Conservation (phyloP, 805 yeast species). For the Saturnispora sekii region DNA sequence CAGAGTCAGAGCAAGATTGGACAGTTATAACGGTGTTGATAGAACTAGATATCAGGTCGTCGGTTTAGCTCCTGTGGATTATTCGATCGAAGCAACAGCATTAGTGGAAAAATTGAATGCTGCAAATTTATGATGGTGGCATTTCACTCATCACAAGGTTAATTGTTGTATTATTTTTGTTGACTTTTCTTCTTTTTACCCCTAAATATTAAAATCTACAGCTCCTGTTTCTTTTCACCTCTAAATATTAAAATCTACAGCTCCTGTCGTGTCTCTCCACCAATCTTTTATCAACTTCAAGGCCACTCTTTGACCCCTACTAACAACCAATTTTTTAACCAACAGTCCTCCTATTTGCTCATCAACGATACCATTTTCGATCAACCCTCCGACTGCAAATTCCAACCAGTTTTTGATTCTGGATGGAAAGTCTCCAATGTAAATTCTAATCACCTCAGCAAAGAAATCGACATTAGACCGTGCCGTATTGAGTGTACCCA, state of each 20-base stretch:
- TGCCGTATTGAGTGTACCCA: conserved; percentile 38
- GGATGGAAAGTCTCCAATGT: conserved; percentile 3
- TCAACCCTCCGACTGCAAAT: background rate
- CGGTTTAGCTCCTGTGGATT: conserved; percentile 44
- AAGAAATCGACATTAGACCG: conserved; percentile 54
- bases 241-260: conserved; percentile 31
- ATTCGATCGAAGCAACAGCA: conserved; percentile 48
- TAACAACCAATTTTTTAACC: conserved; percentile 45
- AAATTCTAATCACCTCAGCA: conserved; percentile 36
- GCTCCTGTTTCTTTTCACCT: background rate
- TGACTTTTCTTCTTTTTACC: conserved; percentile 1
- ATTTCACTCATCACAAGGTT: background rate
- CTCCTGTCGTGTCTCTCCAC: conserved; percentile 56
- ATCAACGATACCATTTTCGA: conserved; percentile 20
- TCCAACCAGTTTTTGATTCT: conserved; percentile 32
- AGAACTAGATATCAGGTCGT: conserved; percentile 68
- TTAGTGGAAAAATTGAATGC: conserved; percentile 39
- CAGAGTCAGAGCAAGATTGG: conserved; percentile 74
- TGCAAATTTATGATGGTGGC: conserved; percentile 18
- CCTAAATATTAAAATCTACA: conserved; percentile 25
- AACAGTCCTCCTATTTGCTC: conserved; percentile 31
- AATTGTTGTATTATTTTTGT: background rate
- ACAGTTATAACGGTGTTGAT: conserved; percentile 68
- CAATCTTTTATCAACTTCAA: conserved; percentile 47
- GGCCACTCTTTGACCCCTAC: conserved; percentile 58